phyloP scores from a whole-genome alignment of 2,329 filamentous ascomycete species.

The Pezicula carpinea region DNA sequence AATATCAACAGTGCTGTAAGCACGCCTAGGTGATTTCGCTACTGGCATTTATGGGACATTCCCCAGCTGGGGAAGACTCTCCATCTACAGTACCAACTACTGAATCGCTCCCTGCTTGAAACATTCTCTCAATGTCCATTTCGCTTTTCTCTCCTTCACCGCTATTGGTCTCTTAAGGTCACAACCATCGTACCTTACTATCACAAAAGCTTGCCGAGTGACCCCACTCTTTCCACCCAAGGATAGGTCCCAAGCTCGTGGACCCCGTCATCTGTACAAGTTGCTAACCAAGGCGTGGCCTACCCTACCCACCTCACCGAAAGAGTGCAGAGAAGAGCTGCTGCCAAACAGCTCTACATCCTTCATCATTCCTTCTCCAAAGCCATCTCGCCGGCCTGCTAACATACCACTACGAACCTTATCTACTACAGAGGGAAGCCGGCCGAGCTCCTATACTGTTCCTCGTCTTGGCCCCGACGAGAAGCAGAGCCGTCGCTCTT shows the following conservation, averaged over 20 bases:
- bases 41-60: too few species aligned
- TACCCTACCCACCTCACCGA: neutral
- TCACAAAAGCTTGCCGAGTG: too few species aligned
- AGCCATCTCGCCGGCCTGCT: slow-evolving; percentile 62
- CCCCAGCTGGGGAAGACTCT: too few species aligned
- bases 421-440: slow-evolving; percentile 33
- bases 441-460: slow-evolving; percentile 34
- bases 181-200: too few species aligned
- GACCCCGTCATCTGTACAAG: neutral
- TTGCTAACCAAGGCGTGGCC: neutral
- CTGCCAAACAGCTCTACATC: slow-evolving; percentile 70
- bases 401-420: slow-evolving; percentile 86
- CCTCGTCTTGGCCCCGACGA: slow-evolving; percentile 39
- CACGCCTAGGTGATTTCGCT: too few species aligned
- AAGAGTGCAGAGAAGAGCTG: slow-evolving; percentile 50
- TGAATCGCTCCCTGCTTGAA: too few species aligned
- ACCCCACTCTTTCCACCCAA: too few species aligned
- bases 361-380: slow-evolving; percentile 82
- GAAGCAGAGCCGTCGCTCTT: slow-evolving; percentile 36
- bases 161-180: too few species aligned
- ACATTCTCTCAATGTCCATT: too few species aligned
- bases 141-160: too few species aligned
- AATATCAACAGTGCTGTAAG: too few species aligned
- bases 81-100: too few species aligned
- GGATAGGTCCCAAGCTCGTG: neutral